Evolutionary conservation across 2,329 filamentous ascomycete genomes (phyloP), one percentile per base, ranked within the genome.

Genomic region (Scedosporium minutisporum): DNA sequence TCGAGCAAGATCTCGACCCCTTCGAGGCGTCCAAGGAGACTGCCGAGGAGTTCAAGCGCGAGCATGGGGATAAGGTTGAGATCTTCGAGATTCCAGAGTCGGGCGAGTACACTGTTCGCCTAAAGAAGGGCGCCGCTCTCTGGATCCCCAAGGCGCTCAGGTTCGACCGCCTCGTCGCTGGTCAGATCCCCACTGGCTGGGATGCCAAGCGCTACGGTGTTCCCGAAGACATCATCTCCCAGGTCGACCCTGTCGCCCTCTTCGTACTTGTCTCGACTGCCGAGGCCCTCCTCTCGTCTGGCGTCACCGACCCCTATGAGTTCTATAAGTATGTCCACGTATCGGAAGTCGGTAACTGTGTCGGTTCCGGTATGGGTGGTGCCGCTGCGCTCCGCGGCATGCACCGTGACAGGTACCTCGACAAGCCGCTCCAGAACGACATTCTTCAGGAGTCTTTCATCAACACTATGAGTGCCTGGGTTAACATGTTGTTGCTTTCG

Each of bases 251-350:
- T 5, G 93, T 97, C 68, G 96, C 95, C 1, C 83, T 99, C 58
- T 99, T 91, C 73, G 91, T 97, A 33, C 88, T 99, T 57, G 93
- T 97, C 57, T 96, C 91, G 62, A 96, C 93, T 58, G 91, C 90
- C 1, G 96, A 99, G 76, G 87, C 93, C 64, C 87, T 99, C 6
- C 83, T 99, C 60, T 89, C 91, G 33, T 89, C 91, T 66, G 95
- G 95, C 87, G 93, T 99, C 74, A 97, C 95, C 27, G 96, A 99
- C 73, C 96, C 95, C 21, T 99, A 97, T 73, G 95, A 99, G 78
- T 97, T 99, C 80, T 99, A 99, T 85, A 93, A 97, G 81, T 99
- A 99, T 71, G 93, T 99, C 66, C 95, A 99, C 76, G 87, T 99
- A 65, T 97, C 95, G 6, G 91, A 99, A 73, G 90, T 99, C 60